Base-by-base conservation (phyloP, 1,284 basidiomycete species). In the Cryptococcus wingfieldii region DNA sequence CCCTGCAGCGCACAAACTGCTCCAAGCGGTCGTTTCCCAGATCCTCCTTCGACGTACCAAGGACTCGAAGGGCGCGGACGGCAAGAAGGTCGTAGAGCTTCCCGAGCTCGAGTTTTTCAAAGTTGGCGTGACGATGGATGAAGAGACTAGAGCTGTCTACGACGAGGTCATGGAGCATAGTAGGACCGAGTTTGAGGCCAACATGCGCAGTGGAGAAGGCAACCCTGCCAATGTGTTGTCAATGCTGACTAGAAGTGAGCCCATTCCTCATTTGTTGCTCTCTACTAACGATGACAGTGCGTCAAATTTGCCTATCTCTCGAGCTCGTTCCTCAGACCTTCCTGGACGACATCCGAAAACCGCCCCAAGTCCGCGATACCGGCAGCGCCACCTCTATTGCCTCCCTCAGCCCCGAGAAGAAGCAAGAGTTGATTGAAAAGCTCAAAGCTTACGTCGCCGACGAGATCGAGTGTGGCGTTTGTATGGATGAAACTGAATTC, bases 11-110 rank as follows among this genome's bases (percentile, higher is more conserved):
- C 84, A 81, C 23, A 85, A 85, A 63, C 74, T 92, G 5, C 77
- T 91, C n/a, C 81, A 86, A 85, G 88, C 87, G 4, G 76, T 95
- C n/a, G 90, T 94, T 82, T 84, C 80, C 45, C 87, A 89, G 28
- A 81, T 85, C 14, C 89, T 90, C 53, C 85, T 95, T 46, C 85
- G 90, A 5, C 82, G 90, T 37, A 92, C 89, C 4, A 93, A 93
- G 74, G 88, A 92, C 76, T 87, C 85, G 85, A 86, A 88, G 81
- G 88, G 92, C 68, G 80, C 79, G 9, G 74, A 83, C 12, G 91
- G 90, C 14, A 85, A 86, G 19, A 75, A 80, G 13, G 78, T 94
- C 9, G 82, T 94, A 7, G 80, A 84, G 19, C 79, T 94, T 16
- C 90, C 90, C 25, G 83, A 87, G 4, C 88, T 90, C 44, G 70